phyloP scores from a whole-genome alignment of 306 rosid genomes.

The Corylus heterophylla region DNA sequence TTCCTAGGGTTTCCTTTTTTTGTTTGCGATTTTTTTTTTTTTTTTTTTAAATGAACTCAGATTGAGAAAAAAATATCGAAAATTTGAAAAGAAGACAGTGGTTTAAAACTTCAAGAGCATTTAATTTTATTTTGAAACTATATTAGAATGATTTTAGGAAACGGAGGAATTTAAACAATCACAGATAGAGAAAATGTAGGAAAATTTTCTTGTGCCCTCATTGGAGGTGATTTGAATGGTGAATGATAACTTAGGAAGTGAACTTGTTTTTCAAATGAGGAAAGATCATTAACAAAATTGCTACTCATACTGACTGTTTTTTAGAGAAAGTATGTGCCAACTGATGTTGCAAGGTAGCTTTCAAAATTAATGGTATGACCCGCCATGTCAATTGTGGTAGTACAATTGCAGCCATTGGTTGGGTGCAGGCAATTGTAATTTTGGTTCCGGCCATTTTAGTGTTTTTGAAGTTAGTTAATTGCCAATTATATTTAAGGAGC shows the following conservation, averaged over 20 bases:
- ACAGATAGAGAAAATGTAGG: neutral
- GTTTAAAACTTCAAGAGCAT: constrained; percentile 25
- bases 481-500: neutral
- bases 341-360: constrained; percentile 5
- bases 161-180: neutral
- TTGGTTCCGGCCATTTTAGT: neutral
- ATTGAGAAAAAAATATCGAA: neutral
- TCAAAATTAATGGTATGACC: constrained; percentile 19
- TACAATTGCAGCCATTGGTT: neutral
- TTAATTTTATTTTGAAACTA: neutral
- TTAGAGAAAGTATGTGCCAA: constrained; percentile 9
- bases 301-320: constrained; percentile 16
- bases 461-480: neutral
- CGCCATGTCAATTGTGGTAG: neutral
- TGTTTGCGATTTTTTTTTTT: neutral
- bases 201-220: constrained; percentile 17
- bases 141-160: neutral
- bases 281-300: constrained; percentile 1
- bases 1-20: constrained; percentile 42
- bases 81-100: constrained; percentile 18
- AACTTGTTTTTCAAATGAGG: constrained; percentile 14
- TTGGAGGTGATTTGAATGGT: constrained; percentile 26
- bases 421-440: neutral
- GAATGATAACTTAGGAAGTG: constrained; percentile 32
- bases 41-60: constrained; percentile 11